Evolutionary conservation across 192 early-diverging fungal genomes (phyloP), one percentile per base, ranked within the genome.

Genomic region (Coemansia biformis): DNA sequence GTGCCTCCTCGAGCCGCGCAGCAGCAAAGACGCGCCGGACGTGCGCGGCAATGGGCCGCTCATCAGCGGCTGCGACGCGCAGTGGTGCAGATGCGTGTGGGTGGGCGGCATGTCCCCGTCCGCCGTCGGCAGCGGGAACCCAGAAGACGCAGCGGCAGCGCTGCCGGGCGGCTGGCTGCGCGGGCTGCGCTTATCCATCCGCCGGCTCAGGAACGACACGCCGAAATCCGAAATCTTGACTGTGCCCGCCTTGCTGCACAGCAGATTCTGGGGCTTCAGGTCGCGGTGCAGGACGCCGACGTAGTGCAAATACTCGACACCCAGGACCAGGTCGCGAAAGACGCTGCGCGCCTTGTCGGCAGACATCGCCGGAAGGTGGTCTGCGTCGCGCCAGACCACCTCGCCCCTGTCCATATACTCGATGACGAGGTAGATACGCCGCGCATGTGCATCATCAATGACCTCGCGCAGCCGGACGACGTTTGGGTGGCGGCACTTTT

Each of bases 201-300:
- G 48, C n/a, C 65, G 54, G 47, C 72, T 68, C 37, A 95, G 86
- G 32, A 92, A 89, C 11, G 89, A 92, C 26, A 96, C 93, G 41
- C 96, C 96, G 86, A 99, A 99, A 54, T 99, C 96, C 0, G 90
- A 90, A n/a, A 99, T 93, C 64, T 99, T 99, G 36, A 95, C 91
- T 1, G 79, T 65, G 4, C 80, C 73, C 16, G 86, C 85, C 24
- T 71, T 77, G 2, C 82, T 87, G 40, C 86, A 65, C 12, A 99
- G 74, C 31, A 99, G 70, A 58, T 99, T 99, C 17, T 93, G 93
- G 2, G 96, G 94, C 77, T 99, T 99, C 65, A 99, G 90, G 52
- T 99, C 96, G 28, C 94, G 82, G 56, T 99, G 96, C 24, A 99
- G 84, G 38, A 99, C 93, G 16, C 96, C 93, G 45, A 88, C 90